phyloP scores from a whole-genome alignment of 192 early-diverging fungal genomes.

The Chytriomyces sp. region DNA sequence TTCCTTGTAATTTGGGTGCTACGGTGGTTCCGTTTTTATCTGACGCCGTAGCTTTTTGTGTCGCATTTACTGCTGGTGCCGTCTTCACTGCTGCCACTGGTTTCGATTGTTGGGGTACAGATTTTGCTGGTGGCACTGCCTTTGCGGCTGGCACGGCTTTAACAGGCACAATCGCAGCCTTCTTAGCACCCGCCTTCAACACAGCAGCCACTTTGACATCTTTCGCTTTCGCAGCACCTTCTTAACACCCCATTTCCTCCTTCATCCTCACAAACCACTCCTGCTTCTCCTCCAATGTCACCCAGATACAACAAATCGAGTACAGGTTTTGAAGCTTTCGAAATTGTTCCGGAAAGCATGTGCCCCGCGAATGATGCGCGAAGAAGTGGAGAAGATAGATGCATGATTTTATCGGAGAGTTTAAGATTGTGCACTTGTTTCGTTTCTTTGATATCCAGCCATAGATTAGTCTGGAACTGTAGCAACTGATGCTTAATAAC shows the following conservation, averaged over 20 bases:
- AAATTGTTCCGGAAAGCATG: too few species aligned
- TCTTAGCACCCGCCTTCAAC: background rate
- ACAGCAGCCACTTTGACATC: conserved; percentile 23
- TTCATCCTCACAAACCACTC: conserved; percentile 14
- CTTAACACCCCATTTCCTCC: background rate
- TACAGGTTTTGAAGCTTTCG: too few species aligned
- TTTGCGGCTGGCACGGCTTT: too few species aligned
- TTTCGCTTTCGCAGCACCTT: background rate
- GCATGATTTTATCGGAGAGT: too few species aligned
- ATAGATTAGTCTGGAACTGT: too few species aligned
- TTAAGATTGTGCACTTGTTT: too few species aligned
- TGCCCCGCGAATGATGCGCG: too few species aligned
- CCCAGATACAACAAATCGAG: background rate
- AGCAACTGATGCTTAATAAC: too few species aligned
- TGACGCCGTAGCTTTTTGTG: background rate
- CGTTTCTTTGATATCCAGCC: too few species aligned
- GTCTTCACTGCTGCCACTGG: background rate
- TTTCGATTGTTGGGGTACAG: conserved; percentile 6
- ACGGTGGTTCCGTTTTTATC: too few species aligned
- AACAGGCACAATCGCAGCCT: background rate
- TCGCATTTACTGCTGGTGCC: conserved; percentile 10
- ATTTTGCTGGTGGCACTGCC: conserved; percentile 1
- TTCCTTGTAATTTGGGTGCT: conserved; percentile 18
- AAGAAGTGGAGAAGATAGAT: too few species aligned
- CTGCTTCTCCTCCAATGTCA: conserved; percentile 6